Conservation (phyloP, 202 grass and related monocot species). For the Setaria italica region DNA sequence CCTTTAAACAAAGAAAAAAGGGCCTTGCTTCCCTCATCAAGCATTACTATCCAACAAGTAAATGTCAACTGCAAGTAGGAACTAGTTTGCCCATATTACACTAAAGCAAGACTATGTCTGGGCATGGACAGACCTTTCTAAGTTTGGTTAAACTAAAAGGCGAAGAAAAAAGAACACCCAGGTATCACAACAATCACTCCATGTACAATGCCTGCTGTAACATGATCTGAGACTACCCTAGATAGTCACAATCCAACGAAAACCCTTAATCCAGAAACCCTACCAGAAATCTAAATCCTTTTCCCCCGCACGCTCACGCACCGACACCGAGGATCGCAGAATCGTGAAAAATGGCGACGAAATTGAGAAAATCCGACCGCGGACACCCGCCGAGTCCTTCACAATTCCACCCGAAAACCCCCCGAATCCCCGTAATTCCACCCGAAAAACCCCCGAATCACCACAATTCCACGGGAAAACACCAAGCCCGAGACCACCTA, state of each 20-base stretch:
- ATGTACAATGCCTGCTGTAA: neutral
- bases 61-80: neutral
- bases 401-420: neutral
- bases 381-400: slow-evolving; percentile 5
- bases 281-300: neutral
- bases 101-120: neutral
- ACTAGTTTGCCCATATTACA: neutral
- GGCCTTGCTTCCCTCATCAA: neutral
- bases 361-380: neutral
- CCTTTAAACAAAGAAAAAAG: neutral
- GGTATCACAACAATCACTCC: neutral
- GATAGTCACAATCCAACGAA: neutral
- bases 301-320: neutral
- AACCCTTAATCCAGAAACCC: slow-evolving; percentile 10
- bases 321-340: neutral
- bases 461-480: neutral
- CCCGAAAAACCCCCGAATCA: neutral
- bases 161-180: neutral
- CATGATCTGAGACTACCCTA: neutral
- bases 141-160: neutral
- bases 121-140: no score
- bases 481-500: neutral
- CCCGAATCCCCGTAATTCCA: neutral
- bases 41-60: neutral
- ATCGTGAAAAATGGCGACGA: neutral